These are phyloP conservation scores for Luzula sylvatica DNA, from an alignment of 176 grass and related monocot species.

Conservation along the genomic window DNA sequence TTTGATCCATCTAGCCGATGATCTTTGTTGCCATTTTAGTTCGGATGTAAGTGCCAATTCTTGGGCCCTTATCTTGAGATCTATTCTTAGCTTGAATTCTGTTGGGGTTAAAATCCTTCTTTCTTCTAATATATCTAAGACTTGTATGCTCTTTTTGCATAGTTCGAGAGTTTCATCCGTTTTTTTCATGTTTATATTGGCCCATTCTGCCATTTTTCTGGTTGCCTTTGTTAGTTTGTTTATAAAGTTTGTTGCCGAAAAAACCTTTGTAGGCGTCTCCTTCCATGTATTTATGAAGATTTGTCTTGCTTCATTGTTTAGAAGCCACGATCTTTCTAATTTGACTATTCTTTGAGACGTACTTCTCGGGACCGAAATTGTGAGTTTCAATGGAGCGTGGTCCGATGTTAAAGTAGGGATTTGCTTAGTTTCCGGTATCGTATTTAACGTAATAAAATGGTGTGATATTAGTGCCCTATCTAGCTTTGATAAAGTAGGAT, in stretches of 20 bases:
- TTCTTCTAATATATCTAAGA: too few species aligned
- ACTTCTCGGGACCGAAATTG: not conserved
- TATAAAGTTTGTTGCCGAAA: not conserved
- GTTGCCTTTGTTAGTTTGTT: not conserved
- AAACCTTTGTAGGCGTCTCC: too few species aligned
- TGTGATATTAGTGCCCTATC: not conserved
- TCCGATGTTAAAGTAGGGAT: too few species aligned
- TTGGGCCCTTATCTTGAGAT: too few species aligned
- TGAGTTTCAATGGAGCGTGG: too few species aligned
- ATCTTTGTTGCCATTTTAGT: too few species aligned
- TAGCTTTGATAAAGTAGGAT: not conserved
- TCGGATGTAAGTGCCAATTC: too few species aligned
- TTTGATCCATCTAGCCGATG: too few species aligned
- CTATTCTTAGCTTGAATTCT: too few species aligned
- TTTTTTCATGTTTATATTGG: not conserved
- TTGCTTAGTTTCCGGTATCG: not conserved
- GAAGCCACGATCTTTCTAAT: not conserved
- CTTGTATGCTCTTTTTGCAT: too few species aligned
- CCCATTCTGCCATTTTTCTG: not conserved
- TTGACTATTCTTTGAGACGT: not conserved
- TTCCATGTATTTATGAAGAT: not conserved
- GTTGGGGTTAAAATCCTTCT: too few species aligned
- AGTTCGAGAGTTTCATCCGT: too few species aligned
- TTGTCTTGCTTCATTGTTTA: not conserved
- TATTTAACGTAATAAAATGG: not conserved